Evolutionary conservation across 2,329 filamentous ascomycete genomes (phyloP).

Genomic region (Fusarium buharicum): DNA sequence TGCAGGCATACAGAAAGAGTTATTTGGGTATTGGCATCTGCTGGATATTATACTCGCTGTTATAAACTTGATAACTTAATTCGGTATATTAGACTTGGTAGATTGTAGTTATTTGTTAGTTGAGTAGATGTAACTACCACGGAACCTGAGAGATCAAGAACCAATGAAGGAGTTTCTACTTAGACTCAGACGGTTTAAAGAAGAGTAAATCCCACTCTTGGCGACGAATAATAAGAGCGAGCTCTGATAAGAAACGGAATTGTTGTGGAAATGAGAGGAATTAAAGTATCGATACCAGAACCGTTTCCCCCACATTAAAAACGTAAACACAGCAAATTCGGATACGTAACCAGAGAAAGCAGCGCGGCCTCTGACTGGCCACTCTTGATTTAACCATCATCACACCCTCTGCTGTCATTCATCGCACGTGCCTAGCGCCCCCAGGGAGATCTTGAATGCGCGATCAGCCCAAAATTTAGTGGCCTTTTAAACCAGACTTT

Average conservation of each 20-base stretch:
- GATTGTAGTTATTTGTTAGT: neutral
- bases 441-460: conserved; percentile 16
- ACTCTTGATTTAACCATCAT: conserved; percentile 9
- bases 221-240: conserved; percentile 18
- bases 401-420: conserved; percentile 17
- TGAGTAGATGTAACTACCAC: neutral
- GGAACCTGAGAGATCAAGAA: neutral
- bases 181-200: neutral
- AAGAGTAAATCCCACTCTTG: conserved; percentile 7
- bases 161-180: neutral
- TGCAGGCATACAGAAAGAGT: neutral
- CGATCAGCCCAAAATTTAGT: conserved; percentile 35
- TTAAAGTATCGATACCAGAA: conserved; percentile 25
- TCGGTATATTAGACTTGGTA: neutral
- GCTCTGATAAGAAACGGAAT: conserved; percentile 35
- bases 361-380: conserved; percentile 42
- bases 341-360: conserved; percentile 50
- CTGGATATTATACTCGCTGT: conserved; percentile 11
- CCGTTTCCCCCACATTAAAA: conserved; percentile 33
- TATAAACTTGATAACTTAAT: neutral
- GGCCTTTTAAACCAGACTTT: conserved; percentile 15
- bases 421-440: conserved; percentile 36
- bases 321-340: conserved; percentile 49
- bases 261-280: conserved; percentile 28
- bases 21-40: neutral